Percentiles rank a stretch among this genome's conserved stretches.
These are phyloP conservation scores for Phaeosphaeriaceae sp. DNA, from an alignment of 2,329 filamentous ascomycete genomes.

Conservation along the genomic window DNA sequence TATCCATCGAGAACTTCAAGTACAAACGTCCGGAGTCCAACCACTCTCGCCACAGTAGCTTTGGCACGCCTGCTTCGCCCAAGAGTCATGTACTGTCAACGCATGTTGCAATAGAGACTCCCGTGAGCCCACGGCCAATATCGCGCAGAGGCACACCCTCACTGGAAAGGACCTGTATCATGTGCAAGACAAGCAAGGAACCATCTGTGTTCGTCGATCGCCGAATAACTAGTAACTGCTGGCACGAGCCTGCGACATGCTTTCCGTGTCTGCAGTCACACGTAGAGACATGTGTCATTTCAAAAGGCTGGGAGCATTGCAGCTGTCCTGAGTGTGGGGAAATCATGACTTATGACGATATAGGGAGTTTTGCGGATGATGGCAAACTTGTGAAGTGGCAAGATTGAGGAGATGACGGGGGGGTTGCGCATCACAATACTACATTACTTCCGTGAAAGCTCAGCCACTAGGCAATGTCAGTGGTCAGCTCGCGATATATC, in stretches of 20 bases:
- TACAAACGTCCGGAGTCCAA: slow-evolving; percentile 24
- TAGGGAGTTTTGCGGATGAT: slow-evolving; percentile 29
- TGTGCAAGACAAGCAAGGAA: slow-evolving; percentile 34
- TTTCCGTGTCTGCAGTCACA: slow-evolving; percentile 33
- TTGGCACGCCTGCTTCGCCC: slow-evolving; percentile 16
- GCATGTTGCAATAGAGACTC: slow-evolving; percentile 1
- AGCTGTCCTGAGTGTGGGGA: slow-evolving; percentile 42
- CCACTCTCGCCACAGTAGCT: slow-evolving; percentile 20
- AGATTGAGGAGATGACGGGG: neutral
- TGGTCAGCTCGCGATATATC: neutral
- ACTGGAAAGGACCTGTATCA: slow-evolving; percentile 30
- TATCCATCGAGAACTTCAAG: slow-evolving; percentile 12
- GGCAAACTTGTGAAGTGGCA: slow-evolving; percentile 5
- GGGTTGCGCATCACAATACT: neutral
- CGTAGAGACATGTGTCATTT: slow-evolving; percentile 30
- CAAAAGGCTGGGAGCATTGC: slow-evolving; percentile 23
- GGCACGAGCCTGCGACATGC: slow-evolving; percentile 40
- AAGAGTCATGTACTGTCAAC: slow-evolving; percentile 16
- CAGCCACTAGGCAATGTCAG: neutral
- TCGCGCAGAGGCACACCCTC: slow-evolving; percentile 26
- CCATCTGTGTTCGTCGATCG: slow-evolving; percentile 28
- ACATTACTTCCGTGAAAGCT: neutral
- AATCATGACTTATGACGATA: slow-evolving; percentile 31
- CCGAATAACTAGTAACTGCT: slow-evolving; percentile 31
- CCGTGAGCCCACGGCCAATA: slow-evolving; percentile 12